Evolutionary conservation across 306 rosid genomes (phyloP), one percentile per base, ranked within the genome.

Genomic region (Lathyrus aphaca): DNA sequence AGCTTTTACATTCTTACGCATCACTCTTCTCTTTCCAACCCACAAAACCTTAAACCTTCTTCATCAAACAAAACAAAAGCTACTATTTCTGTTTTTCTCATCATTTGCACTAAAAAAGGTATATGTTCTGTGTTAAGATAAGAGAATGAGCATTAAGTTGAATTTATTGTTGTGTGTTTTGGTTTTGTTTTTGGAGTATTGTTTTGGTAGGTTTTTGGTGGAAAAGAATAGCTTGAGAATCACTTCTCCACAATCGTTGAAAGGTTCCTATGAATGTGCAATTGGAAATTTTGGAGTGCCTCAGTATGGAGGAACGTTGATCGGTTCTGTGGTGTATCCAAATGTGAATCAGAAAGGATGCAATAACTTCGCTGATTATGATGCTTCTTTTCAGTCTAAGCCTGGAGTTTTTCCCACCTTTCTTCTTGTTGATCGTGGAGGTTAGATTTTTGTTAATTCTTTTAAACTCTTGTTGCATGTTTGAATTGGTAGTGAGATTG

Each of bases 211-310:
- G 84, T 90, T 90, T 71, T 90, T 94, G 76, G 98, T 94, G 66
- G 98, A 94, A 89, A 94, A 94, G 91, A 94, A 86, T 82, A 94
- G 84, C 76, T 81, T 94, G 81, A 94, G 70, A 67, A 79, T 94
- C 42, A 88, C 82, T 18, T 80, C 90, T 12, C 96, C 98, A 13
- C 61, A 44, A 51, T 68, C 94, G 2, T 64, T 94, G 80, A 87
- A 71, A 69, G 94, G 94, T 61, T 37, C 64, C 0, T 79, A 94
- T 69, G 90, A 94, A 71, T 94, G 98, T 79, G 96, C 98, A 7
- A 94, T 94, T 75, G 98, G 98, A 50, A 94, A 90, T 79, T 94
- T 94, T 82, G 98, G 98, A 72, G 90, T 94, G 10, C 98, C 98
- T 44, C 86, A 80, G 44, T 90, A 94, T 79, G 96, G 98, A 74